A percentile compares a stretch with the other conserved stretches of the same genome.
These are phyloP conservation scores for Noccaea caerulescens DNA, from an alignment of 345 rosid species.

Conservation along the genomic window DNA sequence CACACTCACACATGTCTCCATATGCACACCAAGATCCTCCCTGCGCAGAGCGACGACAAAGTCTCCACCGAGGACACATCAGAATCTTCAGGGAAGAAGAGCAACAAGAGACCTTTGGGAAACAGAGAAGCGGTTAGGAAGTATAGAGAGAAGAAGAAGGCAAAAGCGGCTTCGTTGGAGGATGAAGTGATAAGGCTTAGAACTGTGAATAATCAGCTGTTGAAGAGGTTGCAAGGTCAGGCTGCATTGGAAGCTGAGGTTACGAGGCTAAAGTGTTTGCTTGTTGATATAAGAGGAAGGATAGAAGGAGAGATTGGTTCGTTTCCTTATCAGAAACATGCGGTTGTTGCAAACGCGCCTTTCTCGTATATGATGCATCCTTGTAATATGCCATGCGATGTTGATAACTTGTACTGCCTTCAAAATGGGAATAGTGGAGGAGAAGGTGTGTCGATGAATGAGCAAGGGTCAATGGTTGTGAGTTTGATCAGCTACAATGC, in stretches of 20 bases:
- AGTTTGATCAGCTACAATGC: slow-evolving; percentile 58
- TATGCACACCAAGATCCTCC: slow-evolving; percentile 82
- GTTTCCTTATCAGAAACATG: slow-evolving; percentile 81
- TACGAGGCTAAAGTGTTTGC: slow-evolving; percentile 93
- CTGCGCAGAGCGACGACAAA: slow-evolving; percentile 62
- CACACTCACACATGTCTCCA: slow-evolving; percentile 94
- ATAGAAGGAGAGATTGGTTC: slow-evolving; percentile 96
- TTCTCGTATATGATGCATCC: slow-evolving; percentile 68
- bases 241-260: slow-evolving; percentile 87
- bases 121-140: slow-evolving; percentile 91
- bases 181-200: slow-evolving; percentile 74
- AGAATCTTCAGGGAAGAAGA: slow-evolving; percentile 61
- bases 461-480: slow-evolving; percentile 62
- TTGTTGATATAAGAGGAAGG: slow-evolving; percentile 90
- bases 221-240: slow-evolving; percentile 89
- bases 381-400: slow-evolving; percentile 73
- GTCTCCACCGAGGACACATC: slow-evolving; percentile 69
- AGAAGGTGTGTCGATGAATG: slow-evolving; percentile 54
- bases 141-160: slow-evolving; percentile 97
- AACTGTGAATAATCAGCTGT: slow-evolving; percentile 75
- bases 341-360: slow-evolving; percentile 41
- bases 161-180: slow-evolving; percentile 86
- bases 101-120: slow-evolving; percentile 76
- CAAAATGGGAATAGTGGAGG: slow-evolving; percentile 62
- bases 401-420: slow-evolving; percentile 63